phyloP scores from a whole-genome alignment of 169 alveolate genomes.

The Plasmodium vivax region DNA sequence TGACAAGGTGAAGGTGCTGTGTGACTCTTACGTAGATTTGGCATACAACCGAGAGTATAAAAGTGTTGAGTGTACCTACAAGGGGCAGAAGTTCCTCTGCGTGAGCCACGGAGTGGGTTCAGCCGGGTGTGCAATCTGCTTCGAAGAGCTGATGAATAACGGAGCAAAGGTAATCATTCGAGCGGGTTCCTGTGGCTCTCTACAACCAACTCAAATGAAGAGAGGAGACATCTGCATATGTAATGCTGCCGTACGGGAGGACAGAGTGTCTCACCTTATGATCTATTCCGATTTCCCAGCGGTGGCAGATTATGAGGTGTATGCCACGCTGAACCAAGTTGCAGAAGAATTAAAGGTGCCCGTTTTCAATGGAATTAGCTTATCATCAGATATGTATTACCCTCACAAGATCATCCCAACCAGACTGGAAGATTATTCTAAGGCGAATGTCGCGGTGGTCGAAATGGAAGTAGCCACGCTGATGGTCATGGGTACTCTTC shows the following conservation, averaged over 20 bases:
- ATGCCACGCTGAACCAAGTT: conserved; percentile 26
- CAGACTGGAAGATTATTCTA: conserved; percentile 44
- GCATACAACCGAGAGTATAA: conserved; percentile 73
- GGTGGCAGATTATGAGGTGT: conserved; percentile 74
- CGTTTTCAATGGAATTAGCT: conserved; percentile 53
- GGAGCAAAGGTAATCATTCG: conserved; percentile 75
- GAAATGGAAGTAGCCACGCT: conserved; percentile 75
- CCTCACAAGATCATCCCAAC: conserved; percentile 49
- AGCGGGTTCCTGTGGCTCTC: conserved; percentile 76
- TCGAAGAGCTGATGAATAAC: conserved; percentile 68
- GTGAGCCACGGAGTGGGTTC: conserved; percentile 77
- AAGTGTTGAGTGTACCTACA: conserved; percentile 58
- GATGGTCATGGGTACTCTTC: conserved; percentile 61
- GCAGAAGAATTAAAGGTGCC: conserved; percentile 59
- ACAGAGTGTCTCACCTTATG: conserved; percentile 73
- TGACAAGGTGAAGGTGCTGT: conserved; percentile 48
- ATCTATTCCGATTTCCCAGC: conserved; percentile 73
- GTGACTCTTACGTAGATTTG: conserved; percentile 75
- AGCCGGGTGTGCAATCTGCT: conserved; percentile 75
- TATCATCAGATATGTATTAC: conserved; percentile 67
- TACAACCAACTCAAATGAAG: conserved; percentile 68
- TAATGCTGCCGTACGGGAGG: conserved; percentile 76
- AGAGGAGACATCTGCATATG: conserved; percentile 74
- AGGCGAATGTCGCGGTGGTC: conserved; percentile 74
- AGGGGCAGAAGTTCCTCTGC: conserved; percentile 71